Base-by-base conservation (phyloP, 306 rosid species). In the Glycyrrhiza uralensis region DNA sequence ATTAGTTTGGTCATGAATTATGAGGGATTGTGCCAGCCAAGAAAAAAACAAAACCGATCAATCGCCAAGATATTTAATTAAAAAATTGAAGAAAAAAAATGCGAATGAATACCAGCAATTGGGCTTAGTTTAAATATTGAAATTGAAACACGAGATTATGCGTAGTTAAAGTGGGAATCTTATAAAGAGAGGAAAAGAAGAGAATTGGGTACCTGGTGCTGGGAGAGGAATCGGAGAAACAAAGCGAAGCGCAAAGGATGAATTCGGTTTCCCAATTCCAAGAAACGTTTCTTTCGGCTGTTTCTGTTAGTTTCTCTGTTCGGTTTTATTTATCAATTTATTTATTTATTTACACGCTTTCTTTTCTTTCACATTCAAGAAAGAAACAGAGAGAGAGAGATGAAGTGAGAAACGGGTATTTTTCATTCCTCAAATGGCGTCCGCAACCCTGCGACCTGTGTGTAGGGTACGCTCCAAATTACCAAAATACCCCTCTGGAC, bases 191-290 rank as follows among this genome's bases (percentile, higher is more conserved):
- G 46, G 35, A 5, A 64, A 46, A 30, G 24, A 28, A 74, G 74
- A 63, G 63, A 23, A 6, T 35, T 41, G 17, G 54, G 68, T 80
- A 80, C 90, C 86, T 83, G n/a, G n/a, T n/a, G n/a, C n/a, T n/a
- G 85, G 7, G 62, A 57, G 78, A 75, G 81, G 81, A 32, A 6
- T 14, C 4, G 19, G 66, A 82, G 74, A 85, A 77, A 59, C 65
- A 55, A 35, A 65, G 42, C 26, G 35, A 59, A 23, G 74, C 44
- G 71, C 45, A 75, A 66, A 76, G 78, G 78, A 38, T n/a, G n/a
- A n/a, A n/a, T n/a, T n/a, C n/a, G 50, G 46, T 68, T 61, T 65
- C 42, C 17, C 18, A 22, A 46, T 46, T 41, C 30, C 61, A 18
- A 75, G 47, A 76, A 56, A 71, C 47, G 82, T 58, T 81, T 72